These are phyloP conservation scores for Grifola frondosa DNA, from an alignment of 1,284 basidiomycete species.

Conservation along the genomic window DNA sequence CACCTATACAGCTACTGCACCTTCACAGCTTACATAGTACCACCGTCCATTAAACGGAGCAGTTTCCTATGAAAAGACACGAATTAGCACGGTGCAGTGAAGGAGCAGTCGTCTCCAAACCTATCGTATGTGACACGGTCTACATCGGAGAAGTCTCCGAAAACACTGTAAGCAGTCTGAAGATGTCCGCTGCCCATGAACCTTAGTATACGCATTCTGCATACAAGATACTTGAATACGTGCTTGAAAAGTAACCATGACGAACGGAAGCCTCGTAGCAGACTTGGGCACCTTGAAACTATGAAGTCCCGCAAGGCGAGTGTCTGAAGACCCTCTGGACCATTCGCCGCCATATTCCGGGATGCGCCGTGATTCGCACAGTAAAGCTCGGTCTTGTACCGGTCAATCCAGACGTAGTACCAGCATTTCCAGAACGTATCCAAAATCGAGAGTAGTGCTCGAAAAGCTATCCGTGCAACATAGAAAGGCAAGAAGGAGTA, in stretches of 20 bases:
- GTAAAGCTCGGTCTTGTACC: too few species aligned
- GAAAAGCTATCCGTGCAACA: too few species aligned
- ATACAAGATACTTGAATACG: conserved; percentile 18
- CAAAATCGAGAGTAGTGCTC: too few species aligned
- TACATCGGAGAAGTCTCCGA: conserved; percentile 68
- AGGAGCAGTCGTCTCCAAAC: conserved; percentile 35
- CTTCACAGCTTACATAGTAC: conserved; percentile 58
- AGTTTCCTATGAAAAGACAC: conserved; percentile 41
- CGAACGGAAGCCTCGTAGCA: conserved; percentile 53
- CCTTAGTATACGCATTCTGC: conserved; percentile 4
- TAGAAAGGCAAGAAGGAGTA: too few species aligned
- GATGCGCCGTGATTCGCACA: too few species aligned
- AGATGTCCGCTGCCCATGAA: conserved; percentile 54
- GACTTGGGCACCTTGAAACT: conserved; percentile 53
- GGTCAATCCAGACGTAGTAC: too few species aligned
- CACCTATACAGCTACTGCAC: too few species aligned
- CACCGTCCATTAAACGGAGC: conserved; percentile 62
- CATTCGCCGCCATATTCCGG: too few species aligned
- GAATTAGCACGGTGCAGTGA: not conserved
- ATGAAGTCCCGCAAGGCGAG: conserved; percentile 56
- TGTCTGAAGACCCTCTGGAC: too few species aligned
- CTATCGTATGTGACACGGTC: conserved; percentile 70
- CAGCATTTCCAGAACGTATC: too few species aligned
- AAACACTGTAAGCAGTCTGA: conserved; percentile 66
- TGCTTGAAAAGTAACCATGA: conserved; percentile 70